Evolutionary conservation across 768 basidiomycete genomes (phyloP).

Genomic region (Amanita pseudoporphyria): DNA sequence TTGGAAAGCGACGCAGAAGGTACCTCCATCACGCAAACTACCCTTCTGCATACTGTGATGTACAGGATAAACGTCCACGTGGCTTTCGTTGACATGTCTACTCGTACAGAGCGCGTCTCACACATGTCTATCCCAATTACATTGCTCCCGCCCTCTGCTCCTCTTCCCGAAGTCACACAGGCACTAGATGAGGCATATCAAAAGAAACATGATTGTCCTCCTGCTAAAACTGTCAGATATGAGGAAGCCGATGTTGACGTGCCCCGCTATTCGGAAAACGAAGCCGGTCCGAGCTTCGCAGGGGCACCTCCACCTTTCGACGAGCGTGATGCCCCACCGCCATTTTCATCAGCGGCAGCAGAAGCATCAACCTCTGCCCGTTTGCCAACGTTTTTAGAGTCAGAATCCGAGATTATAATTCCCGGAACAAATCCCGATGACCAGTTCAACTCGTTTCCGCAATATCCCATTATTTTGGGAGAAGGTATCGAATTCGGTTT

Average conservation of each 20-base stretch:
- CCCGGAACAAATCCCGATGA: slow-evolving; percentile 34
- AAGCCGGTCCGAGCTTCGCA: slow-evolving; percentile 66
- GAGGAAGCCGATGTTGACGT: slow-evolving; percentile 55
- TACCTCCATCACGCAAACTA: slow-evolving; percentile 69
- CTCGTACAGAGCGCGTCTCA: slow-evolving; percentile 56
- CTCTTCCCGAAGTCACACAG: slow-evolving; percentile 70
- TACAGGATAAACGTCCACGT: slow-evolving; percentile 68
- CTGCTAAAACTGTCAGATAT: slow-evolving; percentile 54
- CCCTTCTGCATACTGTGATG: slow-evolving; percentile 73
- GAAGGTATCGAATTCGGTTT: slow-evolving; percentile 81
- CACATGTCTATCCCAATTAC: slow-evolving; percentile 59
- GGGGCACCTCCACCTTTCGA: slow-evolving; percentile 80
- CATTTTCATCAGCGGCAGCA: slow-evolving; percentile 47
- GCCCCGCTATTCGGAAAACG: slow-evolving; percentile 60
- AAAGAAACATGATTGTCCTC: slow-evolving; percentile 84
- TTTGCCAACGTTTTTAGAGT: slow-evolving; percentile 71
- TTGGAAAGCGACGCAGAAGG: slow-evolving; percentile 55
- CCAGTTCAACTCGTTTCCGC: slow-evolving; percentile 21
- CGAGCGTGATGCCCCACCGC: slow-evolving; percentile 73
- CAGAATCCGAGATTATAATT: slow-evolving; percentile 70
- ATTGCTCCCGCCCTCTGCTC: slow-evolving; percentile 66
- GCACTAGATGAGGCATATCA: slow-evolving; percentile 68
- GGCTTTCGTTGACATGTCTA: slow-evolving; percentile 68
- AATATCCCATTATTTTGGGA: slow-evolving; percentile 39
- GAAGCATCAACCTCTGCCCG: slow-evolving; percentile 50